Conservation (phyloP, 306 rosid species). For the Trichosanthes truncata region DNA sequence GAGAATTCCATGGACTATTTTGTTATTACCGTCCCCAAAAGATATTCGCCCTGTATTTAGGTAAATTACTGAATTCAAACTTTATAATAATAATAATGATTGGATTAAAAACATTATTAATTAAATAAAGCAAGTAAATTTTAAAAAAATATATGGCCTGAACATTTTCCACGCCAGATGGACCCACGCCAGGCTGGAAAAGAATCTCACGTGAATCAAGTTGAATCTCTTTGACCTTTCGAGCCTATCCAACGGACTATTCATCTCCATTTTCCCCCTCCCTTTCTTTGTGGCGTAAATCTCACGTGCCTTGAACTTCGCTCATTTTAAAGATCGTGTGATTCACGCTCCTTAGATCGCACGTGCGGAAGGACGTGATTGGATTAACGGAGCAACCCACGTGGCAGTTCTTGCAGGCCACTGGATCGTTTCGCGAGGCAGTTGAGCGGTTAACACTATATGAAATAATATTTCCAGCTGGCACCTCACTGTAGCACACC, state of each 20-base stretch:
- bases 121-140: neutral
- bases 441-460: neutral
- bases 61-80: neutral
- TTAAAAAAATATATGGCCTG: constrained; percentile 13
- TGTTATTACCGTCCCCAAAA: neutral
- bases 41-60: neutral
- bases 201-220: constrained; percentile 81
- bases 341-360: neutral
- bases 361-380: neutral
- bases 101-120: constrained; percentile 12
- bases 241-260: neutral
- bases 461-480: constrained; percentile 5
- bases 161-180: constrained; percentile 53
- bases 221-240: constrained; percentile 41
- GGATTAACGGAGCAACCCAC: neutral
- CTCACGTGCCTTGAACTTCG: neutral
- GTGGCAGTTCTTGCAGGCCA: constrained; percentile 1
- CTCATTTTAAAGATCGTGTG: neutral
- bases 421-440: constrained; percentile 1
- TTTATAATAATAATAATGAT: neutral
- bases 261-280: neutral
- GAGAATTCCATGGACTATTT: neutral
- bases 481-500: neutral
- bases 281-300: neutral
- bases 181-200: constrained; percentile 78